Evolutionary conservation across 441 rosid genomes (phyloP), one percentile per base, ranked within the genome.

Genomic region (Populus tomentosa): DNA sequence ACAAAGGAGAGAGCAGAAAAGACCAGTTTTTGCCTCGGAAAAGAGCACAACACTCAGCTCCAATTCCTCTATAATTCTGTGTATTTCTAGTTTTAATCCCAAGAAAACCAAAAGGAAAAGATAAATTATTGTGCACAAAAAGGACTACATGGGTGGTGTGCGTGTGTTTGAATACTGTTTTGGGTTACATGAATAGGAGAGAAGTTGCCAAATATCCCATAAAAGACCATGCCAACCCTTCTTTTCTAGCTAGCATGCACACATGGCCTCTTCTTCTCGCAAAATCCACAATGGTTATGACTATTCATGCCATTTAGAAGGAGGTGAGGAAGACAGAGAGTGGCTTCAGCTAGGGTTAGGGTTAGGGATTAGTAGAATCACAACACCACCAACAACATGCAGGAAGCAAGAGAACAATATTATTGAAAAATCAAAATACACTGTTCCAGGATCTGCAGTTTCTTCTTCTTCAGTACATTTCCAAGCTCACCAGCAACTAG

Each of bases 331-430:
- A 35, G 77, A 69, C 10, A 46, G 63, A 30, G 81, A 81, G 30
- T 84, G 84, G 84, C 83, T 84, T 35, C 69, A 79, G 74, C 30
- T 32, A 32, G 33, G 33, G 33, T 32, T 84, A 84, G 86, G 84
- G 72, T 81, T 84, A 79, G 86, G 82, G 74, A 75, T 74, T 74
- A 65, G 76, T 62, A 62, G 11, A 42, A 42, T 42, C 53, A 42
- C 46, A 23, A 20, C 33, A 32, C 33, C 33, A 75, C 65, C 65
- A 50, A 67, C 24, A 74, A 70, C 66, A 77, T 69, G 69, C 75
- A 40, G 38, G 72, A 26, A 16, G 24, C 46, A 20, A 24, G 56
- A 50, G 20, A 14, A 50, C n/a, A 50, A 50, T 32, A 32, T 32
- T 50, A 50, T 16, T 5, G 59, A 50, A 50, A 5, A 50, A 50